Evolutionary conservation across 1,139 yeast genomes (phyloP).

Genomic region (Suhomyces kunorum): DNA sequence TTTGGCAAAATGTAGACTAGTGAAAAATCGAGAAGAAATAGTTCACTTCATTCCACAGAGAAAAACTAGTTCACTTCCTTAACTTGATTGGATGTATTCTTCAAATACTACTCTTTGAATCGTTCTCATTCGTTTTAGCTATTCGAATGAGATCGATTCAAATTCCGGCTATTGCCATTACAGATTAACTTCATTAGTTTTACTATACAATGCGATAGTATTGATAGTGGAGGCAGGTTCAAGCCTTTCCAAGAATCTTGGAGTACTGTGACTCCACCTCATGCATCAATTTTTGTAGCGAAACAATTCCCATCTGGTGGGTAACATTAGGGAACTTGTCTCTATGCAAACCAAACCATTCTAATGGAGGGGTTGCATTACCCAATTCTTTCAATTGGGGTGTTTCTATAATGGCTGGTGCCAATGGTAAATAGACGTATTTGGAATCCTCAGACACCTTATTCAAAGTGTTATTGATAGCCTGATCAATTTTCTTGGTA

Average conservation of each 20-base stretch:
- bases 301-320: constrained; percentile 74
- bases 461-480: constrained; percentile 58
- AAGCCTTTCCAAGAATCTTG: constrained; percentile 46
- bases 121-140: no score
- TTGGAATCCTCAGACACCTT: constrained; percentile 64
- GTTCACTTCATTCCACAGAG: no score
- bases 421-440: constrained; percentile 63
- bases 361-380: constrained; percentile 95
- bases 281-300: constrained; percentile 70
- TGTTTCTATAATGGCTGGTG: constrained; percentile 79
- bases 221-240: constrained; percentile 3
- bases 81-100: neutral
- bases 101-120: no score
- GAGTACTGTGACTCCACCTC: constrained; percentile 58
- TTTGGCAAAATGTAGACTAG: neutral
- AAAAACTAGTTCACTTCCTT: no score
- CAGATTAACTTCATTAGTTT: no score
- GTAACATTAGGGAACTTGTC: constrained; percentile 81
- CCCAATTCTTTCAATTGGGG: constrained; percentile 91
- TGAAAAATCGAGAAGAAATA: no score
- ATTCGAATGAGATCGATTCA: no score
- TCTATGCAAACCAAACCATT: constrained; percentile 95
- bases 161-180: no score
- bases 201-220: neutral
- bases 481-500: constrained; percentile 43